A percentile compares a stretch with the other conserved stretches of the same genome.
Evolutionary conservation across 768 basidiomycete species (phyloP).

Genomic region (Rhizopogon roseolus): DNA sequence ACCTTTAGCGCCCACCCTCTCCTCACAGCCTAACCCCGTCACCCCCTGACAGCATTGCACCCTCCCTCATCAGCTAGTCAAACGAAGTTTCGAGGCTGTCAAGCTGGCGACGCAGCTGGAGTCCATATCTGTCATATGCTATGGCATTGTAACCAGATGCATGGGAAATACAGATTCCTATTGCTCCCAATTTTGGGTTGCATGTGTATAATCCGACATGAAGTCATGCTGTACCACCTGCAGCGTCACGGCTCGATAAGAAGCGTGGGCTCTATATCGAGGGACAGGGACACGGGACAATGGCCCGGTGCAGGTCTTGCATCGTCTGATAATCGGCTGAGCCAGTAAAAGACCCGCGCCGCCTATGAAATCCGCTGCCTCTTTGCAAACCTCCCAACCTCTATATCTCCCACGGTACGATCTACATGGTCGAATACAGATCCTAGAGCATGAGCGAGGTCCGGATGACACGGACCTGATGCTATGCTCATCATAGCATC

Average conservation of each 20-base stretch:
- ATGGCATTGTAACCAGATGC: too few species aligned
- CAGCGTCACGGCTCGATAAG: slow-evolving; percentile 1
- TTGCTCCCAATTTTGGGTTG: neutral
- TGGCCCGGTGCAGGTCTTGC: neutral
- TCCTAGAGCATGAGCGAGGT: slow-evolving; percentile 26
- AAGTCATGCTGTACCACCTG: neutral
- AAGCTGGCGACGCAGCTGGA: too few species aligned
- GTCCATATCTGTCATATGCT: too few species aligned
- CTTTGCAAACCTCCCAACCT: slow-evolving; percentile 18
- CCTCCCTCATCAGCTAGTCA: too few species aligned
- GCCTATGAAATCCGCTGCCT: slow-evolving; percentile 20
- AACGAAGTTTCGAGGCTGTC: too few species aligned
- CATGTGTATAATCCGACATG: slow-evolving; percentile 1
- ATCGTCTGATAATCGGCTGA: neutral
- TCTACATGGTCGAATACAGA: slow-evolving; percentile 30
- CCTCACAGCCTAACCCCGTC: too few species aligned
- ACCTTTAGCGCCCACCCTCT: too few species aligned
- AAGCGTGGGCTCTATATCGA: neutral
- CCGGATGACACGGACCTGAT: slow-evolving; percentile 24
- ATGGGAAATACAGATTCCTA: neutral
- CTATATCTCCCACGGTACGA: slow-evolving; percentile 22
- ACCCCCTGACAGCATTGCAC: too few species aligned
- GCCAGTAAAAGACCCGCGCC: neutral
- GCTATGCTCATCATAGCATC: slow-evolving; percentile 27
- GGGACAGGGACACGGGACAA: neutral